These are phyloP conservation scores for Gilbertella persicaria DNA, from an alignment of 371 early-diverging fungal genomes.

Conservation along the genomic window DNA sequence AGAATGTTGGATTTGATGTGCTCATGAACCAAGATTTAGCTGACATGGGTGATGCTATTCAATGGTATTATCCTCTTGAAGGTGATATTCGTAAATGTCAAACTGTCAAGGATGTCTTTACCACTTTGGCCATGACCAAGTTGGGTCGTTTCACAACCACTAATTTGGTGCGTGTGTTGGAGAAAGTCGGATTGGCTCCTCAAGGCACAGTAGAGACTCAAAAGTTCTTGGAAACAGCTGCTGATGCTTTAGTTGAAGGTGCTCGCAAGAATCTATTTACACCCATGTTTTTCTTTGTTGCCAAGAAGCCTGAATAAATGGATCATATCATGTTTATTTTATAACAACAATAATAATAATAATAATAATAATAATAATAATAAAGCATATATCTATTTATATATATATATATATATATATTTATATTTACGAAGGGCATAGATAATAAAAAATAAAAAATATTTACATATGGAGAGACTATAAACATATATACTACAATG, in stretches of 20 bases:
- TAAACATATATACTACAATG: too few species aligned
- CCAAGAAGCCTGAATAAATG: conserved; percentile 70
- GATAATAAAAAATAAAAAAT: too few species aligned
- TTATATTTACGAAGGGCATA: too few species aligned
- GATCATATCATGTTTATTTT: too few species aligned
- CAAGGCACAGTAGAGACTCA: conserved; percentile 82
- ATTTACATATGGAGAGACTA: too few species aligned
- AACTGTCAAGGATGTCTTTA: conserved; percentile 61
- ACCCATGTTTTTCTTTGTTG: conserved; percentile 93
- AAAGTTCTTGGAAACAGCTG: conserved; percentile 76
- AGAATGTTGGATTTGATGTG: conserved; percentile 86
- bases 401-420: too few species aligned
- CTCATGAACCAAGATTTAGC: conserved; percentile 72
- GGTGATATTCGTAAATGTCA: conserved; percentile 59
- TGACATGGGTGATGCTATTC: conserved; percentile 60
- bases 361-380: neutral
- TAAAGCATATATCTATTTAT: too few species aligned
- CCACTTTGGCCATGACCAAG: conserved; percentile 54
- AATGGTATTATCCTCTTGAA: conserved; percentile 86
- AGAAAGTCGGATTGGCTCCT: conserved; percentile 81
- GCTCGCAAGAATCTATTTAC: conserved; percentile 81
- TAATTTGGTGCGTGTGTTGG: conserved; percentile 67
- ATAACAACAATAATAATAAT: neutral
- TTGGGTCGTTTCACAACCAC: conserved; percentile 66
- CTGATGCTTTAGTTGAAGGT: conserved; percentile 78